Percentiles rank a stretch among this genome's conserved stretches.
Conservation (phyloP, 2,329 filamentous ascomycete genomes). For the Epichloe scottii region DNA sequence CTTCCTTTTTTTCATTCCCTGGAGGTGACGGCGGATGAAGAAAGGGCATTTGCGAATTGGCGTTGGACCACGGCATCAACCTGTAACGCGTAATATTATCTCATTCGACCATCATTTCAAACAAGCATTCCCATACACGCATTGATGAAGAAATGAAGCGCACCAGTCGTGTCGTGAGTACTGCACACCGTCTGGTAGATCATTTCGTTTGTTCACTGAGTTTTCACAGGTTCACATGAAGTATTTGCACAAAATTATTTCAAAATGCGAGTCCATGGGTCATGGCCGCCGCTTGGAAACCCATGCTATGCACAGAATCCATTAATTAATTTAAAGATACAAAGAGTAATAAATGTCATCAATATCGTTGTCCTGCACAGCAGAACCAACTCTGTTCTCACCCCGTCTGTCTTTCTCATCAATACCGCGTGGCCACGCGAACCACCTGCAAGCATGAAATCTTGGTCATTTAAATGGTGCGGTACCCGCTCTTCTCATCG, state of each 20-base stretch:
- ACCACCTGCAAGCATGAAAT: neutral
- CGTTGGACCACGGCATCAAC: neutral
- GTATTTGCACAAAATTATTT: neutral
- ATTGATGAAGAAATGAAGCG: neutral
- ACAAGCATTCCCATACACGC: neutral
- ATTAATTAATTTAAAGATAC: neutral
- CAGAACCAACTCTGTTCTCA: neutral
- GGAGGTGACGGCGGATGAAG: neutral
- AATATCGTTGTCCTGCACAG: neutral
- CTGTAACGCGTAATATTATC: neutral
- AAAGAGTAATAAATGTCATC: neutral
- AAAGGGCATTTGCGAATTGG: neutral
- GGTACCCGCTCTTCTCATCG: conserved; percentile 59
- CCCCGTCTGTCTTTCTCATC: neutral
- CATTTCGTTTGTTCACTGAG: no score
- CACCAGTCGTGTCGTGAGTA: no score
- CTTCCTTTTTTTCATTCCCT: neutral
- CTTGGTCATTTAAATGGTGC: conserved; percentile 26
- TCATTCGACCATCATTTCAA: neutral
- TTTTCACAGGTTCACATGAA: neutral
- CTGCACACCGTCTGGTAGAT: no score
- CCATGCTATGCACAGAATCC: neutral
- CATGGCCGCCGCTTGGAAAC: neutral
- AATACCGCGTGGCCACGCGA: neutral
- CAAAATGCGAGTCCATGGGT: no score